Conservation (phyloP, 176 grass and related monocot species). For the Oropetium thomaeum region DNA sequence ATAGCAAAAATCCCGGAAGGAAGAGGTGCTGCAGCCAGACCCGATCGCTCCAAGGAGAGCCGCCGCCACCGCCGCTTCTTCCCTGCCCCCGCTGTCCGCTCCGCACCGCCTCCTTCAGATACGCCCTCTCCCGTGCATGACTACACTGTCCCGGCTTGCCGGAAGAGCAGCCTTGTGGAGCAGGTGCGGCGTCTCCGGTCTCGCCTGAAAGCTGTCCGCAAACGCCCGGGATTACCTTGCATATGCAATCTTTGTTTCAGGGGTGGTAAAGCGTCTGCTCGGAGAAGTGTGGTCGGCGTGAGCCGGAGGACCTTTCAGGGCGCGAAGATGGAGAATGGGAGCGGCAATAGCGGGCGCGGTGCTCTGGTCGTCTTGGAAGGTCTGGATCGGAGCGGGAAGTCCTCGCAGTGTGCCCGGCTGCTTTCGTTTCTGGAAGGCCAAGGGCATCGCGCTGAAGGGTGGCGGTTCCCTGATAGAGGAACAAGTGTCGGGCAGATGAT, state of each 20-base stretch:
- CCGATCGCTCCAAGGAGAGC: not conserved
- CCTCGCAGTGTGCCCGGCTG: slow-evolving; percentile 67
- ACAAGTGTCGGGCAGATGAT: slow-evolving; percentile 78
- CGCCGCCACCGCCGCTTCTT: too few species aligned
- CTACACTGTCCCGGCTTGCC: slow-evolving; percentile 25
- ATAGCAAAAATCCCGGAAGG: too few species aligned
- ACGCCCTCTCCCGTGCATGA: slow-evolving; percentile 33
- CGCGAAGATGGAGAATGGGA: slow-evolving; percentile 40
- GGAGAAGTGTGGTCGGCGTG: not conserved
- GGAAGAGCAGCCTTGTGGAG: slow-evolving; percentile 30
- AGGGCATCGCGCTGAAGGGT: slow-evolving; percentile 56
- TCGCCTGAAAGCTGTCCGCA: not conserved
- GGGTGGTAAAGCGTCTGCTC: slow-evolving; percentile 1
- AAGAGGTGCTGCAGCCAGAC: not conserved
- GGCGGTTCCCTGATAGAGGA: slow-evolving; percentile 72
- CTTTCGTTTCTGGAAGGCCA: slow-evolving; percentile 59
- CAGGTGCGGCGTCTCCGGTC: not conserved
- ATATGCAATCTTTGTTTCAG: slow-evolving; percentile 24
- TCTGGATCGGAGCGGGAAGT: slow-evolving; percentile 74
- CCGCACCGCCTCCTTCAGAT: too few species aligned
- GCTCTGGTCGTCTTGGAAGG: slow-evolving; percentile 86
- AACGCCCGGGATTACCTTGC: not conserved
- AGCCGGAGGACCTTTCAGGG: slow-evolving; percentile 24
- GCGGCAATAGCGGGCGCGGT: slow-evolving; percentile 39
- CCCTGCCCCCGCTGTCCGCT: too few species aligned